Percentiles rank a stretch among this genome's conserved stretches.
phyloP scores from a whole-genome alignment of 306 rosid species.

The Prunus kanzakura region DNA sequence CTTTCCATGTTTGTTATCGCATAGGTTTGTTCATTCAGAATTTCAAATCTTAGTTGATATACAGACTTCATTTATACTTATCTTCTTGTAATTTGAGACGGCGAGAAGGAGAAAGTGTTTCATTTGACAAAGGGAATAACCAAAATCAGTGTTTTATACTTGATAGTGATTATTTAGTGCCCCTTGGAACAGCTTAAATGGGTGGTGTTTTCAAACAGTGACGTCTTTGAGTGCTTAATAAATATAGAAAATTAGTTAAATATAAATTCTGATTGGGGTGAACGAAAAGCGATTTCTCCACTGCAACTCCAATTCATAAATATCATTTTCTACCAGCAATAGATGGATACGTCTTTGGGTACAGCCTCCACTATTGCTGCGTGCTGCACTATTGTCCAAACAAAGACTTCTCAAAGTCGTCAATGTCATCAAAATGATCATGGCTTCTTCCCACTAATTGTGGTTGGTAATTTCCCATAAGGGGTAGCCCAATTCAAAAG shows the following conservation, averaged over 20 bases:
- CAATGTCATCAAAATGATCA: neutral
- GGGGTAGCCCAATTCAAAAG: neutral
- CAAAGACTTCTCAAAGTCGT: neutral
- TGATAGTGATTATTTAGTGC: neutral
- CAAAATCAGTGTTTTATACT: neutral
- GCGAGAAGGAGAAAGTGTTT: neutral
- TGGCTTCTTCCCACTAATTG: conserved; percentile 15
- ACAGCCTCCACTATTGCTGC: neutral
- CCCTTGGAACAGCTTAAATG: neutral
- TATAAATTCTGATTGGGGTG: neutral
- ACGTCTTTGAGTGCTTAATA: neutral
- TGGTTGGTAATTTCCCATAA: conserved; percentile 11
- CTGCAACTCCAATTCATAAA: neutral
- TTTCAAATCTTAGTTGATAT: conserved; percentile 4
- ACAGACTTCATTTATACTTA: neutral
- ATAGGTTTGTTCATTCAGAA: conserved; percentile 30
- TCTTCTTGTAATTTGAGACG: neutral
- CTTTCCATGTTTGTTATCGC: conserved; percentile 26
- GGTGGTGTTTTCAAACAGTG: neutral
- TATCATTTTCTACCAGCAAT: neutral
- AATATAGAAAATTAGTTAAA: no score
- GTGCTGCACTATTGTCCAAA: conserved; percentile 14
- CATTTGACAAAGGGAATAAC: neutral
- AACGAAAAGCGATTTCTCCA: neutral
- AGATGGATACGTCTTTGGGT: no score